Evolutionary conservation across 2,329 filamentous ascomycete genomes (phyloP).

Genomic region (Pseudophaeomoniella oleicola): DNA sequence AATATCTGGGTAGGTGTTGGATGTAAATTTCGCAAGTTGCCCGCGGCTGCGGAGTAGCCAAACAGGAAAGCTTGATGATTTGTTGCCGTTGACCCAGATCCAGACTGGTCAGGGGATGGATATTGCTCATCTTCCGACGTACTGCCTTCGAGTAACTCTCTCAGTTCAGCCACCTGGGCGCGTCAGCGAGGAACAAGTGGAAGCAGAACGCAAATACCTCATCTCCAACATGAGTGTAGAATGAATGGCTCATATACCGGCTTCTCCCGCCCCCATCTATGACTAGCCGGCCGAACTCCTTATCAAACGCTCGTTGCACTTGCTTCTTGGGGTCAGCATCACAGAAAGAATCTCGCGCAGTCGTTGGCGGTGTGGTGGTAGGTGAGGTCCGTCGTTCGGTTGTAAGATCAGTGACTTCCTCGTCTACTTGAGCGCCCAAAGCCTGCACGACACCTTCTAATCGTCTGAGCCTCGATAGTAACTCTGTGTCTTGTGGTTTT

Average conservation of each 20-base stretch:
- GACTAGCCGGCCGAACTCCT: constrained; percentile 41
- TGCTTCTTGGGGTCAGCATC: constrained; percentile 5
- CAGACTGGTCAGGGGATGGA: constrained; percentile 29
- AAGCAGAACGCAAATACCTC: too few relatives aligned
- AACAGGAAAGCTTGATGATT: constrained; percentile 45
- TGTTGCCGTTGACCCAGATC: constrained; percentile 19
- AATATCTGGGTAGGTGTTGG: constrained; percentile 35
- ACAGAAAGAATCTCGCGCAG: constrained; percentile 5
- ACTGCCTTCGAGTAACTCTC: constrained; percentile 42
- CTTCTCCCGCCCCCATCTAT: constrained; percentile 41
- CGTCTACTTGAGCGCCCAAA: constrained; percentile 32
- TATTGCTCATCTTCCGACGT: constrained; percentile 42
- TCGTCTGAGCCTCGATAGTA: constrained; percentile 41
- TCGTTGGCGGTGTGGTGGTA: not conserved
- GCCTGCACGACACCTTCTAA: constrained; percentile 48
- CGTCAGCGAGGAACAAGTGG: constrained; percentile 2
- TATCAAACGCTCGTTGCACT: constrained; percentile 17
- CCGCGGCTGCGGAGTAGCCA: constrained; percentile 41
- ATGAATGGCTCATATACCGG: constrained; percentile 46
- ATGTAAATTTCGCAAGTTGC: constrained; percentile 42
- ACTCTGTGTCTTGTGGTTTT: constrained; percentile 43
- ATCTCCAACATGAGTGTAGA: constrained; percentile 47
- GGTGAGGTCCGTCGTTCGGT: too few relatives aligned
- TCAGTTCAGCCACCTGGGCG: constrained; percentile 44
- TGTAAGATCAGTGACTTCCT: constrained; percentile 12